Percentiles rank a stretch among this genome's conserved stretches.
Conservation (phyloP, 768 basidiomycete genomes). For the Leccinum obscurum region DNA sequence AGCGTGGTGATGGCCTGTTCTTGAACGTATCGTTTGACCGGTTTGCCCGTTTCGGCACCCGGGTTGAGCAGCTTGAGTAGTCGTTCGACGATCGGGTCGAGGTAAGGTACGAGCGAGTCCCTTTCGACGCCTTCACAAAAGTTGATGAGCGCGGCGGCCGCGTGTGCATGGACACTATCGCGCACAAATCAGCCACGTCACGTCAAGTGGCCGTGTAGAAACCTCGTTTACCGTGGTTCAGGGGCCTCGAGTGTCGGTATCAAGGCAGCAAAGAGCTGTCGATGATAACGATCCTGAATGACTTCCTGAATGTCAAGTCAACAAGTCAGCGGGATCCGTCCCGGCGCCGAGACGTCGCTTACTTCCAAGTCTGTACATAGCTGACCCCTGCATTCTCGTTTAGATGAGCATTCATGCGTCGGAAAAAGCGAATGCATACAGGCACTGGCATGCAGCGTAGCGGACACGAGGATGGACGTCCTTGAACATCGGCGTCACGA, state of each 20-base stretch:
- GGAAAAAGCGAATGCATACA: slow-evolving; percentile 44
- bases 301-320: slow-evolving; percentile 49
- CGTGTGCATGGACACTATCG: slow-evolving; percentile 78
- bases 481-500: slow-evolving; percentile 74
- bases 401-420: neutral
- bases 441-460: slow-evolving; percentile 83
- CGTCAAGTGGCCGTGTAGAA: neutral
- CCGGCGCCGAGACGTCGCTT: slow-evolving; percentile 11
- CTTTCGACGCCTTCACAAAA: slow-evolving; percentile 86
- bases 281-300: slow-evolving; percentile 71
- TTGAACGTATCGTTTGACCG: slow-evolving; percentile 64
- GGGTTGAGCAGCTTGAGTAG: slow-evolving; percentile 59
- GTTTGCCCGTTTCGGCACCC: slow-evolving; percentile 40
- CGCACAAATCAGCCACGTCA: slow-evolving; percentile 4
- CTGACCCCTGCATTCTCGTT: slow-evolving; percentile 59
- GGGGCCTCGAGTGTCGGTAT: slow-evolving; percentile 75
- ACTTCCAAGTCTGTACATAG: slow-evolving; percentile 89
- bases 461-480: slow-evolving; percentile 77
- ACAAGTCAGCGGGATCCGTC: neutral
- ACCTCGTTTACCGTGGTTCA: slow-evolving; percentile 56
- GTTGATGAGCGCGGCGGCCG: slow-evolving; percentile 86
- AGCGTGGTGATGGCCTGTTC: slow-evolving; percentile 87
- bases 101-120: slow-evolving; percentile 70
- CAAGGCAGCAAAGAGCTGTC: slow-evolving; percentile 65
- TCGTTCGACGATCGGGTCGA: slow-evolving; percentile 77